Evolutionary conservation across 345 rosid species (phyloP), one percentile per base, ranked within the genome.

Genomic region (Anastatica hierochuntica): DNA sequence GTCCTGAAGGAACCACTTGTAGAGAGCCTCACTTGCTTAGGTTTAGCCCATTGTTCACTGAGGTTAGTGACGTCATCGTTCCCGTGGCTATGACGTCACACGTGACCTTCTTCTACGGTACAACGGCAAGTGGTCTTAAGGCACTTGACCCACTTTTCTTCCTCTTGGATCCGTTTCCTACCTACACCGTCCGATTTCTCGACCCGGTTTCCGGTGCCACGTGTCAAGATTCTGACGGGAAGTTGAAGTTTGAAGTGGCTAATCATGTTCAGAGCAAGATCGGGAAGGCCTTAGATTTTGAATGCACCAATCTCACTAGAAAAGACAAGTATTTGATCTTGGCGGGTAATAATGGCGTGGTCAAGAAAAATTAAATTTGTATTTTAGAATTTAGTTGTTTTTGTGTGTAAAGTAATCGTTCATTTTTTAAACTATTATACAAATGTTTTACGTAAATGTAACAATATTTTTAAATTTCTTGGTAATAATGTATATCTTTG

Each of bases 1-100:
- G 88, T 26, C 96, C 95, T 0, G 96, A 88, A 73, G 96, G 96
- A 24, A 84, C 96, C 40, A 88, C 96, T 7, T 82, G 95, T 37
- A 69, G 96, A 53, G 90, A 88, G 45, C 88, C 90, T 10, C 73
- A 69, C 62, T 73, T 88, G 24, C 76, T 84, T 6, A 61, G 95
- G 38, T 84, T 88, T 64, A 84, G 95, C 55, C 88, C 96, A 10
- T 48, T 82, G 58, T 88, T 88, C 37, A 62, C 86, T 0, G 95
- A 88, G 55, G 40, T 77, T 43, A 74, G 77, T 27, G 75, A 80
- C 15, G 54, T 69, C 34, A 75, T 85, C n/a, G 67, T 83, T 24
- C 89, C 89, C 0, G 87, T 81, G 14, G 94, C 96, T 2, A 15
- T 78, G 53, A 55, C 79, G 19, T 19, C 63, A 14, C 43, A 68